Conservation (phyloP, 2,329 filamentous ascomycete genomes). For the Juglanconis oblonga region DNA sequence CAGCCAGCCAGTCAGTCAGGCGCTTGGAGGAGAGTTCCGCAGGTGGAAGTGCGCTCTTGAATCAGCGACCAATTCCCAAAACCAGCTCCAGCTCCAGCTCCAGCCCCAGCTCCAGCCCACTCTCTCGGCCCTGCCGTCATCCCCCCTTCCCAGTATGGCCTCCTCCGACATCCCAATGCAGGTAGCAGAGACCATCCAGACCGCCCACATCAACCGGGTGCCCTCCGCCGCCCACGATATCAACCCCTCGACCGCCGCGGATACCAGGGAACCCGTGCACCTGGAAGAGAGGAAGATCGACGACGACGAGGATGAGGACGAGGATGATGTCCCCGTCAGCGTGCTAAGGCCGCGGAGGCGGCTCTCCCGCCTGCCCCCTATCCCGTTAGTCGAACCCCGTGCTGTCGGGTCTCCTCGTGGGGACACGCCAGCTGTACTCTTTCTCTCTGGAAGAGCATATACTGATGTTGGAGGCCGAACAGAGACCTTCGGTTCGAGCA, state of each 20-base stretch:
- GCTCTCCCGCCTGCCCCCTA: constrained; percentile 50
- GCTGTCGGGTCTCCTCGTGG: neutral
- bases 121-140: neutral
- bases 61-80: neutral
- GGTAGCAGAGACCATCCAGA: constrained; percentile 76
- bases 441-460: neutral
- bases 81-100: neutral
- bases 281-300: constrained; percentile 19
- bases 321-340: constrained; percentile 68
- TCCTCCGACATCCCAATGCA: constrained; percentile 56
- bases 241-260: constrained; percentile 75
- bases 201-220: constrained; percentile 69
- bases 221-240: constrained; percentile 73
- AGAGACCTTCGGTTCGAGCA: constrained; percentile 92
- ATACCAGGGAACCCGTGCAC: constrained; percentile 58
- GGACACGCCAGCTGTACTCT: neutral
- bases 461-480: neutral
- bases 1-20: neutral
- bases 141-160: constrained; percentile 41
- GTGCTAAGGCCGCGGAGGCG: constrained; percentile 55
- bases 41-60: neutral
- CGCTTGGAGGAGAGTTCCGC: neutral
- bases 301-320: constrained; percentile 47
- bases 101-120: no score
- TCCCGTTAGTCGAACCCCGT: constrained; percentile 49